Evolutionary conservation across 331 rosid genomes (phyloP), one percentile per base, ranked within the genome.

Genomic region (Quercus tomentella): DNA sequence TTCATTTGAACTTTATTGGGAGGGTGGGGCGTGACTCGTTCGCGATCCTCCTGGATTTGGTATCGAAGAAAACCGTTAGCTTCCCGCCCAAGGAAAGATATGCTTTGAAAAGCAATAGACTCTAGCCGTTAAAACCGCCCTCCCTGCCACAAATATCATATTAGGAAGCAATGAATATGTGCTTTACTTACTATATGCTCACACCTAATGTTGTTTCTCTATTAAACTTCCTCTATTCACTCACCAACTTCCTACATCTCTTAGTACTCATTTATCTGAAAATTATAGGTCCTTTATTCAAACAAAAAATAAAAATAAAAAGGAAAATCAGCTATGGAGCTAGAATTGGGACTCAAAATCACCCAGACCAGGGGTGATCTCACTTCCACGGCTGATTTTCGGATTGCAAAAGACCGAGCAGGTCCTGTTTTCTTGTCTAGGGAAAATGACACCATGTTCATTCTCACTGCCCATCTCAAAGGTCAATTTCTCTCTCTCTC

Each of bases 331-430:
- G 62, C 65, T 52, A 94, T 92, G 98, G 97, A 88, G 72, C 66
- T 88, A 4, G 92, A 89, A 79, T 77, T 92, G 26, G 95, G 90
- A 66, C 89, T 92, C 78, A 91, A 92, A 81, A 86, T 92, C 87
- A 89, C 88, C 23, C 79, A 82, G 72, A 86, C 85, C 69, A 76
- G 37, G 70, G 89, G 85, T 65, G 91, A 89, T 79, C 33, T 69
- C 58, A 62, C 84, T 61, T 82, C 88, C 58, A 70, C 81, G 17
- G 37, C 93, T 57, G 67, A 89, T 65, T 41, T 88, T 75, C 79
- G 45, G 75, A 68, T 91, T 28, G 78, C 87, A 51, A 88, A 86
- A 79, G 89, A 77, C 77, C 37, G 69, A 63, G 84, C 91, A 7
- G 86, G 76, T 52, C 91, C 89, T 28, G 26, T 77, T 37, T 94